Evolutionary conservation across 129 eudicot species (phyloP), one percentile per base, ranked within the genome.

Genomic region (Lactuca saligna): DNA sequence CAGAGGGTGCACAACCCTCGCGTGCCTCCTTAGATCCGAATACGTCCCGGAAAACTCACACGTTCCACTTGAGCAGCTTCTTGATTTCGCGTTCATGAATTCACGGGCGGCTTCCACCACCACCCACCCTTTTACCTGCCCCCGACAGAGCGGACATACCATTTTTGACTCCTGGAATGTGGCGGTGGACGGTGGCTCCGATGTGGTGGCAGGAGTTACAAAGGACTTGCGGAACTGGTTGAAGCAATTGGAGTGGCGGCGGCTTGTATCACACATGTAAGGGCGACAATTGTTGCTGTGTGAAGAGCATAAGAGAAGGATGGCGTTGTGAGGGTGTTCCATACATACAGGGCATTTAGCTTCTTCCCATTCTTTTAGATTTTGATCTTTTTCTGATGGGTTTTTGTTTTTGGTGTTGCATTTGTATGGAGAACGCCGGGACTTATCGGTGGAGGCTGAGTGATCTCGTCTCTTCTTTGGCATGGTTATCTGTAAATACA

Each of bases 291-390:
- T 95, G 10, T 88, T 88, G 6, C 84, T 79, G 61, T 91, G 89
- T 17, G 98, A 80, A 8, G 94, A 80, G 69, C 98, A 88, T 9
- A 91, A 3, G 5, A 91, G 82, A n/a, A 91, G 86, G 20, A 91
- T 78, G 5, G 91, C 96, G 57, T 91, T 88, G 81, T 91, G 98
- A 16, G 98, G 98, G 63, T 88, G 96, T 74, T 91, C 98, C 83
- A 91, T 88, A 59, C 96, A 91, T 3, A 88, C 91, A 0, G 98
- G 96, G 60, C 98, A 91, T 35, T 86, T 76, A 6, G 96, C 89
- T 0, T 91, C 94, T 75, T 91, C 96, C 98, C 94, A 88, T 72
- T 86, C 90, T 71, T 82, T 80, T 16, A 79, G 58, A 74, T 78
- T 77, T 4, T 61, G 70, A 17, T 81, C 85, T 25, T 54, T 80